phyloP scores from a whole-genome alignment of 768 basidiomycete species.

The Lentinula lateritia region DNA sequence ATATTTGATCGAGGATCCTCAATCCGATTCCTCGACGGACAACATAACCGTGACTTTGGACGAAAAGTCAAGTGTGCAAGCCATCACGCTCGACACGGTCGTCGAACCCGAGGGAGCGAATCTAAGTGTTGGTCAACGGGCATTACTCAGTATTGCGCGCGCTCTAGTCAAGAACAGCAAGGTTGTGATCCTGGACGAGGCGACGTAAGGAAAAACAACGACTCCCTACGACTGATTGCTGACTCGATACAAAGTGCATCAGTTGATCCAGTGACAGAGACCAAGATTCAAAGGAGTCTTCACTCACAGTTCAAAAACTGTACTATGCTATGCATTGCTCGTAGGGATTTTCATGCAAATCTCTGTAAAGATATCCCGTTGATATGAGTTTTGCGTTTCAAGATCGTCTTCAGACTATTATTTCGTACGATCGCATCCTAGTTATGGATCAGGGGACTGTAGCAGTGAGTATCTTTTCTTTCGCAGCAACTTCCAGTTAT shows the following conservation, averaged over 20 bases:
- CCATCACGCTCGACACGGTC: constrained; percentile 49
- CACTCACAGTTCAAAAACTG: constrained; percentile 50
- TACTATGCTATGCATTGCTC: constrained; percentile 59
- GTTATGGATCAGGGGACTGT: background rate
- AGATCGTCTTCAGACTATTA: constrained; percentile 2
- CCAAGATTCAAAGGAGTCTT: constrained; percentile 65
- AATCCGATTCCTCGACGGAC: constrained; percentile 2
- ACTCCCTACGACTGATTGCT: background rate
- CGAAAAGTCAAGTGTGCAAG: constrained; percentile 20
- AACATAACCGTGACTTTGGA: background rate
- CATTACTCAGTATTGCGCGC: constrained; percentile 57
- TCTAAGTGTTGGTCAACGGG: constrained; percentile 52
- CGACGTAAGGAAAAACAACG: constrained; percentile 21
- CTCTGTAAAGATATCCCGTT: background rate
- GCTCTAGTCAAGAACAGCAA: constrained; percentile 60
- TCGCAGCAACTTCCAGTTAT: background rate
- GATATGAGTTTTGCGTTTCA: background rate
- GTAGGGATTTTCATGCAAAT: constrained; percentile 21
- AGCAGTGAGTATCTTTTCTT: background rate
- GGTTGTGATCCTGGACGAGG: constrained; percentile 64
- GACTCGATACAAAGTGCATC: constrained; percentile 26
- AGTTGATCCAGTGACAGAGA: constrained; percentile 59
- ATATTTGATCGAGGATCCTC: constrained; percentile 27
- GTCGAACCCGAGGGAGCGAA: constrained; percentile 63
- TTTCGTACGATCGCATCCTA: constrained; percentile 1